These are phyloP conservation scores for Crotalaria pallida DNA, from an alignment of 306 rosid genomes.

Conservation along the genomic window DNA sequence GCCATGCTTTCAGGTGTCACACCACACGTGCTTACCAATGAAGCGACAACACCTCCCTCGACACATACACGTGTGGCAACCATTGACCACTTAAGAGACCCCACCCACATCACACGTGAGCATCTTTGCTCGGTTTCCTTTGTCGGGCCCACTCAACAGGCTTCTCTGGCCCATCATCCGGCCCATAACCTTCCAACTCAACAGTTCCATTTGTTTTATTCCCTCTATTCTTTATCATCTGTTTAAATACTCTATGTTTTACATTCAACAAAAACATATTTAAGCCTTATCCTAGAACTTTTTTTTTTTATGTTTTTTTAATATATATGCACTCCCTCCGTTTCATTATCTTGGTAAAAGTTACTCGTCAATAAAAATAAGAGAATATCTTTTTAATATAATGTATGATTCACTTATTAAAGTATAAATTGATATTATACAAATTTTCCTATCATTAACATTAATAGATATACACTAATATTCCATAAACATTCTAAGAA, in stretches of 20 bases:
- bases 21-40: slow-evolving; percentile 41
- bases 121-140: slow-evolving; percentile 31
- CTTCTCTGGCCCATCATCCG: not conserved
- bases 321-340: no score
- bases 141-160: slow-evolving; percentile 40
- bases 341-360: no score
- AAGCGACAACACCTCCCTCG: slow-evolving; percentile 15
- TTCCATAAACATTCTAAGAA: no score
- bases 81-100: slow-evolving; percentile 24
- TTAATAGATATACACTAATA: no score
- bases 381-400: no score
- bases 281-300: no score
- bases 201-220: slow-evolving; percentile 12
- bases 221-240: not conserved
- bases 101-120: slow-evolving; percentile 67
- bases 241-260: not conserved
- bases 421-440: no score
- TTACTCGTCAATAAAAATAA: no score
- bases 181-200: slow-evolving; percentile 30
- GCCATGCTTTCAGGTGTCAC: slow-evolving; percentile 31
- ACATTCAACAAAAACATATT: no score
- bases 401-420: no score
- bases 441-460: no score
- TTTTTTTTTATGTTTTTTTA: no score
- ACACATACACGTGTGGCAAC: slow-evolving; percentile 47